These are phyloP conservation scores for Rhodotorula mucilaginosa DNA, from an alignment of 1,284 basidiomycete genomes.

Conservation along the genomic window DNA sequence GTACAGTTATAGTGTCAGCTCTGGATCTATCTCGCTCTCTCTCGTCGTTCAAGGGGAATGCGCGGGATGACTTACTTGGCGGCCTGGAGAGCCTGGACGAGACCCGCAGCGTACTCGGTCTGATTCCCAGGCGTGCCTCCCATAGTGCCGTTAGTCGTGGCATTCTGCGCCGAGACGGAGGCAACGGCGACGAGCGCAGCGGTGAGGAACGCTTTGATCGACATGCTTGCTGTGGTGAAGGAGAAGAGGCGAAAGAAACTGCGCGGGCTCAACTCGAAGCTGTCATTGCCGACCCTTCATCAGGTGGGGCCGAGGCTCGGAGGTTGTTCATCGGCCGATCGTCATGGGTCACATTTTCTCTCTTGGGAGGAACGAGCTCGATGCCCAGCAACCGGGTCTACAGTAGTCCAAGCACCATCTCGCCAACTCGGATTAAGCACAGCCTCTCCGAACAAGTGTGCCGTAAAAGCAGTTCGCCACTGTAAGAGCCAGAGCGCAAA, in stretches of 20 bases:
- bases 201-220: slow-evolving; percentile 67
- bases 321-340: not conserved
- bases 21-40: not conserved
- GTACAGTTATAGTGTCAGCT: not conserved
- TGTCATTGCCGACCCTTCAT: not conserved
- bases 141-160: not conserved
- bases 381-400: too few relatives aligned
- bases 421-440: too few relatives aligned
- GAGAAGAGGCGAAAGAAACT: not conserved
- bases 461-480: not conserved
- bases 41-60: not conserved
- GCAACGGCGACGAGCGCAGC: not conserved
- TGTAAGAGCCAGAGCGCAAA: too few relatives aligned
- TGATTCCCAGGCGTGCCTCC: too few relatives aligned
- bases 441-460: too few relatives aligned
- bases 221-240: slow-evolving; percentile 77
- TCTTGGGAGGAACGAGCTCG: too few relatives aligned
- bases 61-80: slow-evolving; percentile 10
- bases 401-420: too few relatives aligned
- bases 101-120: slow-evolving; percentile 11
- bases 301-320: not conserved
- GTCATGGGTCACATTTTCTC: not conserved
- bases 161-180: not conserved
- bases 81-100: slow-evolving; percentile 18
- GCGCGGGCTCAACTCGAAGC: too few relatives aligned